These are phyloP conservation scores for Pelagomonas calceolata DNA, from an alignment of 108 stramenopile genomes.

Conservation along the genomic window DNA sequence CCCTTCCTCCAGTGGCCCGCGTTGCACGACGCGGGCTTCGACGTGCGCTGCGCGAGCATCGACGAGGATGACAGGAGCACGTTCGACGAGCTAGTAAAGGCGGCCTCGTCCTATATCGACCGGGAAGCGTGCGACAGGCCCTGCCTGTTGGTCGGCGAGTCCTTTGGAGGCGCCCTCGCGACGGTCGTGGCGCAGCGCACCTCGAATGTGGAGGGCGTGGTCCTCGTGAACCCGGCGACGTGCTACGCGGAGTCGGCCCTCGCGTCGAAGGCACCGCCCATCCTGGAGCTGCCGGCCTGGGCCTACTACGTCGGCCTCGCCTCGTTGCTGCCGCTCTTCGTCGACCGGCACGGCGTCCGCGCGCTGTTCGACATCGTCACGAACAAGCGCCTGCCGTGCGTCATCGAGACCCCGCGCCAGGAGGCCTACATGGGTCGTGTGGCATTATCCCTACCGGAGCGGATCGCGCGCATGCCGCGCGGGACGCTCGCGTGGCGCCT, in stretches of 20 bases:
- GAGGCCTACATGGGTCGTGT: constrained; percentile 77
- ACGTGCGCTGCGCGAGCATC: constrained; percentile 58
- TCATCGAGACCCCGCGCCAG: constrained; percentile 51
- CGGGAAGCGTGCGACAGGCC: constrained; percentile 12
- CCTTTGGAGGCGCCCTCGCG: constrained; percentile 67
- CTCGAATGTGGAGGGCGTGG: constrained; percentile 45
- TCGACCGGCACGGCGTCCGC: constrained; percentile 48
- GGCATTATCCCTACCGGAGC: constrained; percentile 49
- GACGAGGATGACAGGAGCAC: constrained; percentile 62
- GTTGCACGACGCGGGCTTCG: constrained; percentile 51
- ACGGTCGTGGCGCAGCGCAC: constrained; percentile 34
- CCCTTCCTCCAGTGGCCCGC: constrained; percentile 72
- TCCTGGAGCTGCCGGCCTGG: constrained; percentile 35
- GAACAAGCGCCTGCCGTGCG: constrained; percentile 57
- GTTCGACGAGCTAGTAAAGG: constrained; percentile 49
- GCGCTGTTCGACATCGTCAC: constrained; percentile 56
- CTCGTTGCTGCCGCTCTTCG: constrained; percentile 55
- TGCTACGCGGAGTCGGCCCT: constrained; percentile 60
- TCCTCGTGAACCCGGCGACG: constrained; percentile 70
- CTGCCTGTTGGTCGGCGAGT: constrained; percentile 66
- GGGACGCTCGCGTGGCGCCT: constrained; percentile 62
- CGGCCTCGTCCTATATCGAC: constrained; percentile 38
- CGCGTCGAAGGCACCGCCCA: constrained; percentile 47
- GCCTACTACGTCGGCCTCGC: constrained; percentile 46
- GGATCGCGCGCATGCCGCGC: constrained; percentile 59